Base-by-base conservation (phyloP, 495 filamentous ascomycete species). In the Podospora pseudoanserina region DNA sequence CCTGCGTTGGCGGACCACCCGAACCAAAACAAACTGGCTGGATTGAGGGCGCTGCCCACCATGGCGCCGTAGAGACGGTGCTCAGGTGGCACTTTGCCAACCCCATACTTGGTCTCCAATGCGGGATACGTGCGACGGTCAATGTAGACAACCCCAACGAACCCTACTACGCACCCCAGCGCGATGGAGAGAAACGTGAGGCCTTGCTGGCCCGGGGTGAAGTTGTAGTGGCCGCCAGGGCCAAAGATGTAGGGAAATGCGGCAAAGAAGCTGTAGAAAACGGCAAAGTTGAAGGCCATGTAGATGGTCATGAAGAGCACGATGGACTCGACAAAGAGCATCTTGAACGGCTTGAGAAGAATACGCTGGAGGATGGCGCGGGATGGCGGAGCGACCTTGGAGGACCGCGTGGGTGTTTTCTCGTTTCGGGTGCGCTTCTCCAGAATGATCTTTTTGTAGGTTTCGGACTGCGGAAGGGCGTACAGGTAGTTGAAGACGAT, bases 291-390 rank as follows among this genome's bases (percentile, higher is more conserved):
- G 72, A 88, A 89, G 9, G 84, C 81, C 3, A 83, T 79, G 74
- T 92, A 92, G 16, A 91, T 74, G 44, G 80, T 86, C 59, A 88
- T 81, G 49, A 86, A 85, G 39, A 77, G 72, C 20, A 91, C 88
- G 67, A 91, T 90, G 4, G 89, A 88, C 70, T 91, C 89, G 0
- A 79, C 83, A n/a, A 87, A 59, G 49, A 91, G 79, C 89, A 92
- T 91, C 54, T 82, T 74, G 1, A 90, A 53, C 0, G 89, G 89
- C 2, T 84, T 85, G 64, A 19, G 86, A 30, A 3, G 76, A 68
- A 44, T 80, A 16, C 56, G 64, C 27, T 66, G 64, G 55, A 66
- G 13, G 54, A 59, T 16, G 64, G 64, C 56, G n/a, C 78, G 6
- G 79, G 78, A 64, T 11, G 64, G 68, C 53, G 0, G 28, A 44